A percentile compares a stretch with the other conserved stretches of the same genome.
Conservation (phyloP, 2,329 filamentous ascomycete genomes). For the Coniochaeta pulveracea region DNA sequence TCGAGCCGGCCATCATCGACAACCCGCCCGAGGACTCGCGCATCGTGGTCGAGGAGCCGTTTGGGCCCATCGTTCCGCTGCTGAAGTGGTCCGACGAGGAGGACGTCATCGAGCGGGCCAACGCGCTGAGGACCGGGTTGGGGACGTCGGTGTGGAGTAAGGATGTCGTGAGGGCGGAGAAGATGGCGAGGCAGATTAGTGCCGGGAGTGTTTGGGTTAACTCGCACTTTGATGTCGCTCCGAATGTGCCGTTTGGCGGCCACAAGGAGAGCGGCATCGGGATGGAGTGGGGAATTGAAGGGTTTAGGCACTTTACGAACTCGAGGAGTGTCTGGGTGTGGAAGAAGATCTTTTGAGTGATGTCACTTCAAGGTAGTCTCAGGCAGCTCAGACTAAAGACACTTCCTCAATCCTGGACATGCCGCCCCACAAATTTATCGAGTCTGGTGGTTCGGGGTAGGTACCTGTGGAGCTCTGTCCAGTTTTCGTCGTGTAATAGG, state of each 20-base stretch:
- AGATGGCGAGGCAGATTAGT: conserved; percentile 33
- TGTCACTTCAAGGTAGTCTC: too few relatives aligned
- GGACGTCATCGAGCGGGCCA: conserved; percentile 33
- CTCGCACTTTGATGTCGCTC: conserved; percentile 25
- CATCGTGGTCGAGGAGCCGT: conserved; percentile 44
- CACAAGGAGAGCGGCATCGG: conserved; percentile 40
- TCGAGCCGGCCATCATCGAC: conserved; percentile 48
- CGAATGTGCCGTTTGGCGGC: conserved; percentile 32
- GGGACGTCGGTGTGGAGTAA: conserved; percentile 41
- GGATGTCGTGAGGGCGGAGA: conserved; percentile 33
- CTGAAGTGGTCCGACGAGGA: conserved; percentile 31
- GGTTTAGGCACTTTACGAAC: conserved; percentile 16
- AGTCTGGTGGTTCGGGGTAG: too few relatives aligned
- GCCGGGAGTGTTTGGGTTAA: conserved; percentile 48
- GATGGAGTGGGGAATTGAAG: conserved; percentile 29
- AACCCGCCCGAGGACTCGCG: conserved; percentile 45
- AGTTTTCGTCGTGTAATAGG: too few relatives aligned
- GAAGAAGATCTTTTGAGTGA: conserved; percentile 14
- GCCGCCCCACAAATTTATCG: too few relatives aligned
- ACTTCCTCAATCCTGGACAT: too few relatives aligned
- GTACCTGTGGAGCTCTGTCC: too few relatives aligned
- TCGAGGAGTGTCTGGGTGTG: conserved; percentile 15
- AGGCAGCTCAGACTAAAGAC: too few relatives aligned
- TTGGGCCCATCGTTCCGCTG: conserved; percentile 33
- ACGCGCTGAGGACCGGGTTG: conserved; percentile 35